phyloP scores from a whole-genome alignment of 78 protist species.

The Emiliania huxleyi region DNA sequence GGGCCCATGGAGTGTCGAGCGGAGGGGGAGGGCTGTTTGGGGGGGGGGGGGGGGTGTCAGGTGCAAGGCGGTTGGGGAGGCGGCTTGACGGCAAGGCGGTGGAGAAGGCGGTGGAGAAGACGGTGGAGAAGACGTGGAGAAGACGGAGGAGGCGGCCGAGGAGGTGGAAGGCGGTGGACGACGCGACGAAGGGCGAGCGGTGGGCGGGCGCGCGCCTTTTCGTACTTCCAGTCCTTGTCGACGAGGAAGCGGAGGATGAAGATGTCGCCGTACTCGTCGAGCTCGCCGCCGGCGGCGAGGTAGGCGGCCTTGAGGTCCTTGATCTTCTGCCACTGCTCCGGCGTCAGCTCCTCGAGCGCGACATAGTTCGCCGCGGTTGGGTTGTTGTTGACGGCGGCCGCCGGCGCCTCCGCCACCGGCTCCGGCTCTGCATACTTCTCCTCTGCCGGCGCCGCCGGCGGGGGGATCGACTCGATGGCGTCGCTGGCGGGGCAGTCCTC shows the following conservation, averaged over 20 bases:
- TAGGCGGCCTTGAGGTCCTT: neutral
- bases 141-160: too few species aligned
- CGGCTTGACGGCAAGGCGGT: too few species aligned
- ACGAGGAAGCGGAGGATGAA: neutral
- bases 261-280: neutral
- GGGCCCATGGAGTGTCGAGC: too few species aligned
- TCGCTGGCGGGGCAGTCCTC: neutral
- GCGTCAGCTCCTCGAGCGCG: neutral
- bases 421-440: neutral
- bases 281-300: neutral
- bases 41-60: too few species aligned
- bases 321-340: neutral
- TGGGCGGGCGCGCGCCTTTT: too few species aligned
- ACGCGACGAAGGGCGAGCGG: too few species aligned
- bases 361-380: neutral
- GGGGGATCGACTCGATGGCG: neutral
- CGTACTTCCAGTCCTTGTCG: neutral
- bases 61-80: too few species aligned
- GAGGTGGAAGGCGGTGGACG: too few species aligned
- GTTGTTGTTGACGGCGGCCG: neutral
- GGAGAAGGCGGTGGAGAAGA: too few species aligned
- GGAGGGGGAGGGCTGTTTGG: too few species aligned
- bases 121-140: too few species aligned
- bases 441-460: neutral
- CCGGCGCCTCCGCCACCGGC: neutral